Base-by-base conservation (phyloP, 805 yeast species). In the Metschnikowia reukaufii region DNA sequence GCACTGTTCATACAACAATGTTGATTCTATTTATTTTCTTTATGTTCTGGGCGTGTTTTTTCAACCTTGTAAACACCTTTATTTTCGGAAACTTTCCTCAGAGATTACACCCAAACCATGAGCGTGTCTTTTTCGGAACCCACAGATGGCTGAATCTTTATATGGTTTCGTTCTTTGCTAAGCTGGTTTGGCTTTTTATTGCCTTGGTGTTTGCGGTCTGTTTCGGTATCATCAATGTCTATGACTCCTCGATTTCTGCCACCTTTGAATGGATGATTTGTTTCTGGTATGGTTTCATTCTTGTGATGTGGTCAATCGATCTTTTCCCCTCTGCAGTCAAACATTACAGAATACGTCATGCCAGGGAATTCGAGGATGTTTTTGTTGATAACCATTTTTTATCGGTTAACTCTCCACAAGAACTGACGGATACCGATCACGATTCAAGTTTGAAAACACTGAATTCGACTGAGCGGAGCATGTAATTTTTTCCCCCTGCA, bases 211-310 rank as follows among this genome's bases (percentile, higher is more conserved):
- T 87, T 60, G 96, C 92, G 2, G 65, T 85, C 19, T 74, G 79
- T 27, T 92, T 88, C 54, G 89, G 81, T n/a, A 73, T 23, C 64
- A 3, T 60, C 67, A 40, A 58, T 61, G 42, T 49, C 0, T 70
- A 73, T 20, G 58, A 66, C 7, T 59, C 66, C 30, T 70, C 76
- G 52, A 69, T 75, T 21, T 74, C 82, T 33, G 90, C 89, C 0
- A 69, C 74, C 17, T 81, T 86, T 61, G 98, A 92, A 66, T 92
- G 98, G 98, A 61, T 83, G 3, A 65, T 91, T 36, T 83, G 92
- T 16, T 90, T 83, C 65, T 83, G 88, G 82, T 91, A 86, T 61
- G 92, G 96, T 4, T 57, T 84, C 30, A 71, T 86, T 49, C 78
- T 84, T 53, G 58, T 84, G 4, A 66, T 83, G 46, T 73, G 91